Percentiles rank a stretch among this genome's conserved stretches.
These are phyloP conservation scores for Solanum chilense DNA, from an alignment of 257 asterid species.

Conservation along the genomic window DNA sequence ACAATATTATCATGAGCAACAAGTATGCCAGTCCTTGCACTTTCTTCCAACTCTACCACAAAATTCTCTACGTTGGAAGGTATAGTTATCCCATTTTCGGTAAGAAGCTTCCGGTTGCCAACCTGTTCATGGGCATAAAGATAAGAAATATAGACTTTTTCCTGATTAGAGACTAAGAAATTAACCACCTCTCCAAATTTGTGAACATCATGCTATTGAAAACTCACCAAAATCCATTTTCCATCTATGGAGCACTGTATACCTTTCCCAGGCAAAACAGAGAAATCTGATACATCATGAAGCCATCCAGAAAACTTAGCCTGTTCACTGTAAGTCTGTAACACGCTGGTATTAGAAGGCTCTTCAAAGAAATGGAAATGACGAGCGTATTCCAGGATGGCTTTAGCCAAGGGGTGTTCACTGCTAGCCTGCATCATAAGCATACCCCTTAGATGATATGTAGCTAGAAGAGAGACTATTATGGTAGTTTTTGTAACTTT, in stretches of 20 bases:
- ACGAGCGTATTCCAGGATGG: slow-evolving; percentile 80
- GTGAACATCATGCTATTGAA: background rate
- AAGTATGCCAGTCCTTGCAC: slow-evolving; percentile 84
- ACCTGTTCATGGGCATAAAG: slow-evolving; percentile 31
- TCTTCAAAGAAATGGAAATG: slow-evolving; percentile 93
- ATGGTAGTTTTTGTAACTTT: background rate
- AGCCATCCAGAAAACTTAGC: slow-evolving; percentile 79
- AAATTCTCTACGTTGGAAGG: slow-evolving; percentile 55
- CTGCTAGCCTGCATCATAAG: slow-evolving; percentile 68
- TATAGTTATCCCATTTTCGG: slow-evolving; percentile 42
- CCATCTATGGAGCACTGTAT: slow-evolving; percentile 69
- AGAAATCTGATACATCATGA: slow-evolving; percentile 60
- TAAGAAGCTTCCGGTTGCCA: slow-evolving; percentile 83
- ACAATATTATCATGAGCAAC: slow-evolving; percentile 48
- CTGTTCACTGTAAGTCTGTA: slow-evolving; percentile 23
- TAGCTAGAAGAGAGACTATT: background rate
- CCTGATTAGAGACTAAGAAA: background rate
- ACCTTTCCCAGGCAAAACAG: slow-evolving; percentile 89
- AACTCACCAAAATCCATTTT: slow-evolving; percentile 70
- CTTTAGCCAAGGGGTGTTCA: slow-evolving; percentile 92
- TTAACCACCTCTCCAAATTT: background rate
- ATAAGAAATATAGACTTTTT: background rate
- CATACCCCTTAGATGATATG: background rate
- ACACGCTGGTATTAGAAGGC: slow-evolving; percentile 25
- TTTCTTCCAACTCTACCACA: slow-evolving; percentile 82